These are phyloP conservation scores for Cladosporium phlei DNA, from an alignment of 2,329 filamentous ascomycete genomes.

Conservation along the genomic window DNA sequence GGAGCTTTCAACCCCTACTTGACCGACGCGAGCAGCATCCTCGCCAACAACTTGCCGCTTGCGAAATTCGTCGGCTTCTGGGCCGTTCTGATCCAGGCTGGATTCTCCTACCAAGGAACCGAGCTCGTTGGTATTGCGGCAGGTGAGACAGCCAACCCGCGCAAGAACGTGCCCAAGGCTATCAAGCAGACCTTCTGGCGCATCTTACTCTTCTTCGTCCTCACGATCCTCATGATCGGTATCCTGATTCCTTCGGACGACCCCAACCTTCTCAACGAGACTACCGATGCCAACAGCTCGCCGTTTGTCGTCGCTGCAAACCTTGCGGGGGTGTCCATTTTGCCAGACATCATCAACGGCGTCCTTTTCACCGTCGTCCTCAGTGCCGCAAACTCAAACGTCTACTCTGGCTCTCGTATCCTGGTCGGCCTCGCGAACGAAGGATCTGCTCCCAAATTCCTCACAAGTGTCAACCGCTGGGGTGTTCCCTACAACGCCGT, in stretches of 20 bases:
- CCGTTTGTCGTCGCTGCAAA: slow-evolving; percentile 65
- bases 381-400: slow-evolving; percentile 64
- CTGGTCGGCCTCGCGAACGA: slow-evolving; percentile 64
- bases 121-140: slow-evolving; percentile 52
- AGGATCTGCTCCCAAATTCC: slow-evolving; percentile 48
- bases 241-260: slow-evolving; percentile 34
- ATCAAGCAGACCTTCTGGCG: slow-evolving; percentile 36
- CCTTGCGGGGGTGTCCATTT: slow-evolving; percentile 54
- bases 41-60: slow-evolving; percentile 24
- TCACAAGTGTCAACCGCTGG: slow-evolving; percentile 53
- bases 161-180: slow-evolving; percentile 39
- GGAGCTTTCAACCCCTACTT: slow-evolving; percentile 36
- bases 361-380: slow-evolving; percentile 65
- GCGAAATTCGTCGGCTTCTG: slow-evolving; percentile 47
- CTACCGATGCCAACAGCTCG: slow-evolving; percentile 46
- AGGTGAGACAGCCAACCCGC: slow-evolving; percentile 49
- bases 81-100: slow-evolving; percentile 53
- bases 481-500: slow-evolving; percentile 76
- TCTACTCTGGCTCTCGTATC: slow-evolving; percentile 64
- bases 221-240: slow-evolving; percentile 34
- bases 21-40: slow-evolving; percentile 16
- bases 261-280: slow-evolving; percentile 33
- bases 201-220: slow-evolving; percentile 34
- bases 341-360: slow-evolving; percentile 66
- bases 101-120: slow-evolving; percentile 54